Evolutionary conservation across 208 protist species (phyloP).

Genomic region (Entamoeba dispar): DNA sequence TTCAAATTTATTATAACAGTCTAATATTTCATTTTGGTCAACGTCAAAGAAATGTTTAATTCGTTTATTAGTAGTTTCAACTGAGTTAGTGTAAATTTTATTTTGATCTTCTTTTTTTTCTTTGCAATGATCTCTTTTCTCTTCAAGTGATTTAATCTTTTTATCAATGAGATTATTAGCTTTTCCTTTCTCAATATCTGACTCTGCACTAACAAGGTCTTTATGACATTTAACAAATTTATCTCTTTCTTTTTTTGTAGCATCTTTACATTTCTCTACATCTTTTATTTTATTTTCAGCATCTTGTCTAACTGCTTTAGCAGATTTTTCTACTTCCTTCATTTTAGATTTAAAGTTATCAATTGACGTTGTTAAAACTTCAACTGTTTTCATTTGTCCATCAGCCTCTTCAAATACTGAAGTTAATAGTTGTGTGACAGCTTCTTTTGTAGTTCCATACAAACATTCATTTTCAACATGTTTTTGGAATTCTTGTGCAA

Average conservation of each 20-base stretch:
- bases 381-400: background rate
- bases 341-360: background rate
- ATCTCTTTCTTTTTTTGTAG: background rate
- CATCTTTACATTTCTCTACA: background rate
- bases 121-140: background rate
- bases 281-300: background rate
- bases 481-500: background rate
- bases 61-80: background rate
- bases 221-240: background rate
- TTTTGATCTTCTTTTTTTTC: background rate
- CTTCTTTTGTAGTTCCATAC: background rate
- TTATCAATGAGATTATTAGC: background rate
- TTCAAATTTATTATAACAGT: background rate
- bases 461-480: background rate
- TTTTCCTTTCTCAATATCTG: background rate
- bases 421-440: background rate
- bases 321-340: background rate
- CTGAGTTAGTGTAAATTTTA: background rate
- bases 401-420: background rate
- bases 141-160: background rate
- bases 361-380: background rate
- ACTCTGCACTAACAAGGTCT: background rate
- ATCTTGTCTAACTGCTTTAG: background rate
- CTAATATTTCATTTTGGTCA: background rate
- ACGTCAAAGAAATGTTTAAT: background rate